A percentile compares a stretch with the other conserved stretches of the same genome.
phyloP scores from a whole-genome alignment of 2,329 filamentous ascomycete species.

The Nectriaceae sp. region DNA sequence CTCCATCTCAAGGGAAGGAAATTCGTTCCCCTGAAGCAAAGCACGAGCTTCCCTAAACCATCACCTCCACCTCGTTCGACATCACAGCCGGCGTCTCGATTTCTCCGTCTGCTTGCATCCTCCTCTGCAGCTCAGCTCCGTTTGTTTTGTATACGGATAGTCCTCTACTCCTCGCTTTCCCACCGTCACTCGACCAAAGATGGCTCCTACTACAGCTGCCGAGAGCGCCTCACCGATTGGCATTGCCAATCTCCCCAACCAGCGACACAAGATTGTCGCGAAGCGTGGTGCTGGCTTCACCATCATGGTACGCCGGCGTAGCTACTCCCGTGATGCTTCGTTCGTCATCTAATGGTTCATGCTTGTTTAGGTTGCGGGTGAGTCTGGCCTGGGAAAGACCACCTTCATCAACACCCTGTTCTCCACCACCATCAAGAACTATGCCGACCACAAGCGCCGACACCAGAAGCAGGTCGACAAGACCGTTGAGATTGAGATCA shows the following conservation, averaged over 20 bases:
- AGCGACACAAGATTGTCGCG: conserved; percentile 74
- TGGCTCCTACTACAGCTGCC: conserved; percentile 58
- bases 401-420: conserved; percentile 99
- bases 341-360: conserved; percentile 11
- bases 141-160: neutral
- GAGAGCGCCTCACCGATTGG: conserved; percentile 70
- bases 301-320: conserved; percentile 78
- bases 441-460: conserved; percentile 98
- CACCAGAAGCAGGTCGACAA: conserved; percentile 99
- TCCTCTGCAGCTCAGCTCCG: conserved; percentile 4
- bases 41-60: conserved; percentile 30
- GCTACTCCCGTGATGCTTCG: neutral
- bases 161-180: conserved; percentile 7
- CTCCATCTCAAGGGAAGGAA: conserved; percentile 32
- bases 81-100: conserved; percentile 22
- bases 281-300: conserved; percentile 96
- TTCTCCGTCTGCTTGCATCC: conserved; percentile 18
- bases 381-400: conserved; percentile 98
- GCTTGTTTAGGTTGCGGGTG: conserved; percentile 79
- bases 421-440: conserved; percentile 99
- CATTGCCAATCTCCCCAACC: conserved; percentile 74
- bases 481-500: conserved; percentile 99
- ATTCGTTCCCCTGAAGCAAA: conserved; percentile 39
- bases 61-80: conserved; percentile 32
- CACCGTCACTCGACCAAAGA: conserved; percentile 32